phyloP scores from a whole-genome alignment of 2,329 filamentous ascomycete species.

The Zasmidium citrigriseum region DNA sequence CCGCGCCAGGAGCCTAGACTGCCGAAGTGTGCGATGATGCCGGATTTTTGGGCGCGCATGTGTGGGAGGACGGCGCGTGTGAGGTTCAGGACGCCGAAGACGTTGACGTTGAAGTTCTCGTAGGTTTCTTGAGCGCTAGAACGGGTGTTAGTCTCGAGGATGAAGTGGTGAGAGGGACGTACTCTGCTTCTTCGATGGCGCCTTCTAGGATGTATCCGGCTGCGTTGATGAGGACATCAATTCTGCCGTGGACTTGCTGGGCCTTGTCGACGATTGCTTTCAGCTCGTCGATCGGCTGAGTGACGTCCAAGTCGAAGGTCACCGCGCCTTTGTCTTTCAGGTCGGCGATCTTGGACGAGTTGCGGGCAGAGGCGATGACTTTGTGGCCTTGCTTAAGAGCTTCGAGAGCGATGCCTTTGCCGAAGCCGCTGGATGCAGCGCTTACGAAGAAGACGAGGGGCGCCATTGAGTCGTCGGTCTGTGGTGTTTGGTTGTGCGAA shows the following conservation, averaged over 20 bases:
- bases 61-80: constrained; percentile 25
- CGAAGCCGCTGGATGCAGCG: constrained; percentile 50
- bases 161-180: neutral
- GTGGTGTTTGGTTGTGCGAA: neutral
- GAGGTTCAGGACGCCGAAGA: constrained; percentile 25
- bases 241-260: constrained; percentile 36
- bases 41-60: constrained; percentile 24
- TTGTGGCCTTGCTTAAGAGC: constrained; percentile 46
- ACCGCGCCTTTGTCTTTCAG: constrained; percentile 20
- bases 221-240: constrained; percentile 45
- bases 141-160: neutral
- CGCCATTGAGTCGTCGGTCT: constrained; percentile 5
- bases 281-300: constrained; percentile 40
- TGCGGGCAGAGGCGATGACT: constrained; percentile 48
- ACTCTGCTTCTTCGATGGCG: constrained; percentile 21
- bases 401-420: constrained; percentile 46
- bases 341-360: constrained; percentile 26
- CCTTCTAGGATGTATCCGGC: constrained; percentile 36
- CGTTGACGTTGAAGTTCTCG: constrained; percentile 25
- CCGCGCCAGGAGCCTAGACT: constrained; percentile 50
- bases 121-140: constrained; percentile 16
- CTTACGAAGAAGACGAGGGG: constrained; percentile 36
- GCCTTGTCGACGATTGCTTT: constrained; percentile 38
- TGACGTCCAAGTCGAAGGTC: constrained; percentile 39
- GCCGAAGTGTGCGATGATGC: constrained; percentile 39